Evolutionary conservation across 352 stramenopile genomes (phyloP), one percentile per base, ranked within the genome.

Genomic region (Globisporangium lucens): DNA sequence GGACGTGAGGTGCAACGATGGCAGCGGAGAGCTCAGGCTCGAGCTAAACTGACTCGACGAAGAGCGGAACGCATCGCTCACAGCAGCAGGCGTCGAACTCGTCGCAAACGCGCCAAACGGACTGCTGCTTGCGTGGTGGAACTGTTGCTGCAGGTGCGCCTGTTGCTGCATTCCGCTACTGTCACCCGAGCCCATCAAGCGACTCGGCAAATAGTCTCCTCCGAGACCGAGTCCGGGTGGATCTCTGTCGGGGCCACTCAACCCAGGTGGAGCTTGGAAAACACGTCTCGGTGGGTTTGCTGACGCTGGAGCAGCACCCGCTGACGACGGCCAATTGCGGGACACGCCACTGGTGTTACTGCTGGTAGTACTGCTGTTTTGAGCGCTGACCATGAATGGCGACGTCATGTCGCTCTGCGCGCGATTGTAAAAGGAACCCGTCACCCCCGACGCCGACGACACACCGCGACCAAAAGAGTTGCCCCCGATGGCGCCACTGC

Each of bases 231-330:
- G 61, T 9, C 56, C 30, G 0, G 61, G 55, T 3, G 62, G 52
- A n/a, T 60, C 56, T 27, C 65, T 29, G 2, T 38, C 22, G 1
- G 75, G 67, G 3, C 73, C 70, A 51, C 75, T 73, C 7, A 91
- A 57, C 20, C 83, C 83, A 35, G 83, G 83, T 2, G 80, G 83
- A 5, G 75, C 71, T 43, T 83, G 77, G 3, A 87, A 68, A 6
- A 77, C 61, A 15, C 80, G 83, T 56, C 81, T 51, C 9, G 43
- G 72, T 0, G 80, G 73, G 52, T 79, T 75, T 12, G 66, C 43
- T 43, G 55, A 15, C 6, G 62, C 24, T 8, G 60, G 49, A 15
- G 63, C 57, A 69, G 65, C 73, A 9, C 65, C 56, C 24, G 51
- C 41, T 17, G 76, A 71, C 6, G 72, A 13, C 17, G 76, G 67